These are phyloP conservation scores for Geotrichum citri-aurantii DNA, from an alignment of 1,139 yeast species.

Conservation along the genomic window DNA sequence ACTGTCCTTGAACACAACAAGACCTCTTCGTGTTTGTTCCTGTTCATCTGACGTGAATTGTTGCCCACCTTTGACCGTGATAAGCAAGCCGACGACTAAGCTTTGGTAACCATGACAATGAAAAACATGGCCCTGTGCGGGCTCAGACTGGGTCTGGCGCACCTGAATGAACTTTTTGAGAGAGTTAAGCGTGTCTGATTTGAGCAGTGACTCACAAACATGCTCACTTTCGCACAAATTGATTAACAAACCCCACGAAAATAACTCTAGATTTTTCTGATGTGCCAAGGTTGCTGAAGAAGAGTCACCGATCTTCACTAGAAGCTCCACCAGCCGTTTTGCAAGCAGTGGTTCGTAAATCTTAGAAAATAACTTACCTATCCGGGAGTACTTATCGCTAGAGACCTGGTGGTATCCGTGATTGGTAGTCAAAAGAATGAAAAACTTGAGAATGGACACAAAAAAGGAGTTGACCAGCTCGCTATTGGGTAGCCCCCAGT, in stretches of 20 bases:
- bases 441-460: conserved; percentile 16
- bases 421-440: conserved; percentile 22
- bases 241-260: conserved; percentile 23
- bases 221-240: conserved; percentile 20
- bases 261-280: conserved; percentile 16
- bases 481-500: conserved; percentile 2
- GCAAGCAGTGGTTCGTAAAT: conserved; percentile 15
- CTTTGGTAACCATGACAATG: conserved; percentile 24
- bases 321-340: conserved; percentile 3
- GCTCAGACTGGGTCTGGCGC: neutral
- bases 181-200: neutral
- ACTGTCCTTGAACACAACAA: conserved; percentile 15
- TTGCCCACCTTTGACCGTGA: conserved; percentile 9
- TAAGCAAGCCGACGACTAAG: conserved; percentile 22
- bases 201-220: conserved; percentile 11
- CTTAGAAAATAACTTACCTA: conserved; percentile 5
- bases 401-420: conserved; percentile 9
- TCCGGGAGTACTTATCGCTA: conserved; percentile 7
- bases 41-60: conserved; percentile 14
- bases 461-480: conserved; percentile 5
- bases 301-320: neutral
- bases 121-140: conserved; percentile 2
- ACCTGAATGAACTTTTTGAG: neutral
- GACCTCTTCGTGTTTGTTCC: conserved; percentile 15
- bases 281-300: neutral